Evolutionary conservation across 805 yeast species (phyloP).

Genomic region (Kuraishia cidri): DNA sequence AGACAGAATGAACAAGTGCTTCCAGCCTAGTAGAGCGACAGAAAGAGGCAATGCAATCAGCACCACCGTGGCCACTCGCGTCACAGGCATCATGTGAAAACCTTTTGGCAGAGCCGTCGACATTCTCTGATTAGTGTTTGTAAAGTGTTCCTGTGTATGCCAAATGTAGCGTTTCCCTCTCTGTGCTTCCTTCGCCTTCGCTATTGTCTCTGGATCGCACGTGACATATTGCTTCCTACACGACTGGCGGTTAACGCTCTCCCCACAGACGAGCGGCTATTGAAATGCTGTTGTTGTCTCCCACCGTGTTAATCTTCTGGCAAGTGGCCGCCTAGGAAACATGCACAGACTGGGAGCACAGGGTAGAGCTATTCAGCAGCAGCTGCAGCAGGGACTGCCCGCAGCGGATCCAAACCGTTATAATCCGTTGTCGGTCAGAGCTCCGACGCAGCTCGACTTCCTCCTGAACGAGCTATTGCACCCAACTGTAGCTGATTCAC

Average conservation of each 20-base stretch:
- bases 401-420: background rate
- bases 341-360: constrained; percentile 13
- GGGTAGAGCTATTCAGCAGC: constrained; percentile 12
- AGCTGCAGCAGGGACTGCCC: constrained; percentile 1
- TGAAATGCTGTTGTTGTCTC: too few species aligned
- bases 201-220: too few species aligned
- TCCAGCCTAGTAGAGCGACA: constrained; percentile 32
- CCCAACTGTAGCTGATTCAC: constrained; percentile 21
- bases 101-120: constrained; percentile 20
- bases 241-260: too few species aligned
- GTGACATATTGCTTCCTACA: too few species aligned
- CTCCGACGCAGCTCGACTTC: constrained; percentile 35
- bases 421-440: background rate
- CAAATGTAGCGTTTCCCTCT: too few species aligned
- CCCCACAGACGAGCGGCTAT: too few species aligned
- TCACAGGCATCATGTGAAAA: constrained; percentile 26
- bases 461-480: constrained; percentile 32
- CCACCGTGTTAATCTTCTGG: too few species aligned
- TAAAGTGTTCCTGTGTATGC: too few species aligned
- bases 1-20: constrained; percentile 30
- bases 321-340: too few species aligned
- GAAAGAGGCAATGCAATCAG: constrained; percentile 27
- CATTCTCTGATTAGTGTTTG: too few species aligned
- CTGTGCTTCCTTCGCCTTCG: too few species aligned
- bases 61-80: constrained; percentile 23